Evolutionary conservation across 345 rosid genomes (phyloP).

Genomic region (Cardiospermum halicacabum): DNA sequence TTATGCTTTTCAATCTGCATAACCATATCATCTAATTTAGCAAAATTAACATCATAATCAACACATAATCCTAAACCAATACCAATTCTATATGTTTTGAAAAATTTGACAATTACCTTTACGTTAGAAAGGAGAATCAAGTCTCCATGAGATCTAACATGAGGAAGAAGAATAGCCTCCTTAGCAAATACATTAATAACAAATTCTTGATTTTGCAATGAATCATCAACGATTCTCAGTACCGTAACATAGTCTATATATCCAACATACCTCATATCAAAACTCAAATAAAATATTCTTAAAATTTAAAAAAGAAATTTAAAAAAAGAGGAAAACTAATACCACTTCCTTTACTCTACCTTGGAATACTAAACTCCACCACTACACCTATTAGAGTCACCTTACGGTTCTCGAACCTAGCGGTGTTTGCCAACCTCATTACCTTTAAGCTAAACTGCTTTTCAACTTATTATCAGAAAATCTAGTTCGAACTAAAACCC

Average conservation of each 20-base stretch:
- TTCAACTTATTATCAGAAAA: too few species aligned
- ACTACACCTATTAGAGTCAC: background rate
- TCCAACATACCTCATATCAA: too few species aligned
- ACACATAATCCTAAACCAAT: too few species aligned
- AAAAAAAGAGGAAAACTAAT: too few species aligned
- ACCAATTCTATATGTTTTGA: too few species aligned
- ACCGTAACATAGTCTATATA: conserved; percentile 5
- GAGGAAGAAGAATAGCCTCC: conserved; percentile 10
- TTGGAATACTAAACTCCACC: background rate
- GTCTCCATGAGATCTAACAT: conserved; percentile 8
- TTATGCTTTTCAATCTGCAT: conserved; percentile 10
- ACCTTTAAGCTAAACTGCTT: too few species aligned
- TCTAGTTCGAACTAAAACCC: too few species aligned
- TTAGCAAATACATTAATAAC: conserved; percentile 10
- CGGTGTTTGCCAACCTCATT: too few species aligned
- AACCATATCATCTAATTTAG: background rate
- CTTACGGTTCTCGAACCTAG: background rate
- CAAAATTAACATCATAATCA: background rate
- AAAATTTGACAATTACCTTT: too few species aligned
- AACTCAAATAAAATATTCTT: too few species aligned
- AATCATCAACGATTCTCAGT: conserved; percentile 17
- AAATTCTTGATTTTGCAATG: conserved; percentile 4
- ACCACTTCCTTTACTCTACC: background rate
- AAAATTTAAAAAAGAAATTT: too few species aligned
- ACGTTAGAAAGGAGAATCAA: conserved; percentile 12